phyloP scores from a whole-genome alignment of 257 asterid genomes.

The Solanum sitiens region DNA sequence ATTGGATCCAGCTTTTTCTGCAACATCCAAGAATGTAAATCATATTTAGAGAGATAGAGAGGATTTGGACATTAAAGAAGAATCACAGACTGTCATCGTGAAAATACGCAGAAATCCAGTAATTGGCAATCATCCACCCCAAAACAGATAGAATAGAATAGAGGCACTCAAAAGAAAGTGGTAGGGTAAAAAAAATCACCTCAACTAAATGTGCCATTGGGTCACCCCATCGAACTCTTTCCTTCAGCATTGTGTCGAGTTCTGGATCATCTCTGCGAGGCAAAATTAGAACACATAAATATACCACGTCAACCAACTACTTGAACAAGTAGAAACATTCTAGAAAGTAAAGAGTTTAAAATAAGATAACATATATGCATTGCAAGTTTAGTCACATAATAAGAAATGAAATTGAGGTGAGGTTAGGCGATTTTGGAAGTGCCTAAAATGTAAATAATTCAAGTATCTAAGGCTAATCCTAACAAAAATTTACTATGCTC shows the following conservation, averaged over 20 bases:
- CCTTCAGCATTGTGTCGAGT: no score
- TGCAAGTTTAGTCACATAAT: no score
- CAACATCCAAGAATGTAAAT: constrained; percentile 7
- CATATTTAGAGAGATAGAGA: not conserved
- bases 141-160: not conserved
- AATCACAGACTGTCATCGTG: not conserved
- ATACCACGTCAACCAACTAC: no score
- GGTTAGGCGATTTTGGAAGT: not conserved
- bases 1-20: constrained; percentile 56
- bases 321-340: no score
- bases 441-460: not conserved
- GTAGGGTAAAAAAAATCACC: no score
- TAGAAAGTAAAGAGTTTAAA: no score
- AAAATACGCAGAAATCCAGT: not conserved
- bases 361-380: no score
- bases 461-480: not conserved
- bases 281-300: no score
- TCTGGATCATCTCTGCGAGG: no score
- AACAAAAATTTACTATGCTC: not conserved
- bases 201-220: no score
- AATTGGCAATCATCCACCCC: not conserved
- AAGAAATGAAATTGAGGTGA: no score
- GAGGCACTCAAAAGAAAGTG: not conserved
- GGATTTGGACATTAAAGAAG: not conserved
- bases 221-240: no score